Evolutionary conservation across 2,329 filamentous ascomycete genomes (phyloP).

Genomic region (Xylaria sp.): DNA sequence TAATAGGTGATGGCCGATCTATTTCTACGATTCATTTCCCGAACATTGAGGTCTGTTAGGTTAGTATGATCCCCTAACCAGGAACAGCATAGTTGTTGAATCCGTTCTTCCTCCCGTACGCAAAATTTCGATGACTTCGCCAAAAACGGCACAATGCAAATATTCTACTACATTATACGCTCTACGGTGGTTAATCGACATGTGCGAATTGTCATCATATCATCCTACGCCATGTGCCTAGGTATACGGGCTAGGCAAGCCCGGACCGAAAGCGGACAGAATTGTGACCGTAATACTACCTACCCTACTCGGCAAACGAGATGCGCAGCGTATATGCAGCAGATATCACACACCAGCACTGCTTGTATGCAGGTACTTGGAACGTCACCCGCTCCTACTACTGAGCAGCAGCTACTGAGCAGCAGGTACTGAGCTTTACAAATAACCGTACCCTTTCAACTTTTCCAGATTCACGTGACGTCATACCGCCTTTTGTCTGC

Average conservation of each 20-base stretch:
- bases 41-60: no score
- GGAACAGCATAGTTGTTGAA: neutral
- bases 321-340: neutral
- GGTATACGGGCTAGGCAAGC: neutral
- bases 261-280: neutral
- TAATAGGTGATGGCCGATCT: neutral
- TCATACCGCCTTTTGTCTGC: conserved; percentile 27
- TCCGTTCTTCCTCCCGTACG: neutral
- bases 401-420: no score
- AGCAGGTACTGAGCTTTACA: neutral
- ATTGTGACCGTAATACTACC: conserved; percentile 2
- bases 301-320: conserved; percentile 6
- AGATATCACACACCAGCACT: neutral
- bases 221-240: neutral
- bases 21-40: neutral
- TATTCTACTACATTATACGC: neutral
- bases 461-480: conserved; percentile 1
- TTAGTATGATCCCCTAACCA: neutral
- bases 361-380: neutral
- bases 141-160: neutral
- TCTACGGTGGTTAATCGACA: neutral
- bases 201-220: neutral
- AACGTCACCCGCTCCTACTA: neutral
- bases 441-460: neutral
- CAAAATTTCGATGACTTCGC: neutral